Percentiles rank a stretch among this genome's conserved stretches.
phyloP scores from a whole-genome alignment of 495 filamentous ascomycete genomes.

The Hyaloscypha variabilis region DNA sequence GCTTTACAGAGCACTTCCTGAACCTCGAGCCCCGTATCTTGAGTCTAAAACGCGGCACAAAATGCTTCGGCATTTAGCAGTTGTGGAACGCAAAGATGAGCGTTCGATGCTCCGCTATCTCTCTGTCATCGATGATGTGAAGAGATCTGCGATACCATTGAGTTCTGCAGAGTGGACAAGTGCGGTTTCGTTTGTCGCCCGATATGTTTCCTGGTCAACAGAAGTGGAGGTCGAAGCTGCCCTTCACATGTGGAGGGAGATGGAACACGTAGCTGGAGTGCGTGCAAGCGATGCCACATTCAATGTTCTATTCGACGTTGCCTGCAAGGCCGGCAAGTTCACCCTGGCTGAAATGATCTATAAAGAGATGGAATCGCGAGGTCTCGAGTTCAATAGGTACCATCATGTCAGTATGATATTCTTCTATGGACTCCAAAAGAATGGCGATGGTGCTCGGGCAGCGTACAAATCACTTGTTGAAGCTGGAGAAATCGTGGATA shows the following conservation, averaged over 20 bases:
- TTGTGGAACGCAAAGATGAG: slow-evolving; percentile 56
- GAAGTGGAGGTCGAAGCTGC: slow-evolving; percentile 69
- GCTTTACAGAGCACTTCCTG: slow-evolving; percentile 62
- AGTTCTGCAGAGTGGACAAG: slow-evolving; percentile 74
- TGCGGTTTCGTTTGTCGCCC: slow-evolving; percentile 76
- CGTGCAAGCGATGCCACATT: slow-evolving; percentile 73
- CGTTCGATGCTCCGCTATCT: slow-evolving; percentile 79
- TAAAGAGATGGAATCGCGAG: slow-evolving; percentile 73
- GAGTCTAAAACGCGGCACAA: slow-evolving; percentile 56
- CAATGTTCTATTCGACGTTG: slow-evolving; percentile 88
- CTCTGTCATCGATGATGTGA: slow-evolving; percentile 80
- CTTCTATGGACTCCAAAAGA: slow-evolving; percentile 70
- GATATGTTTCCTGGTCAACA: slow-evolving; percentile 64
- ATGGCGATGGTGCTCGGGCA: slow-evolving; percentile 67
- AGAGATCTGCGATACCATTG: slow-evolving; percentile 64
- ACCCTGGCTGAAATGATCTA: slow-evolving; percentile 80
- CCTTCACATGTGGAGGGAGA: slow-evolving; percentile 83
- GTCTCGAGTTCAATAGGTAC: slow-evolving; percentile 66
- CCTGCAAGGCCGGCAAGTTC: slow-evolving; percentile 82
- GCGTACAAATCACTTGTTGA: slow-evolving; percentile 78
- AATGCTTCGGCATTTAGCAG: slow-evolving; percentile 70
- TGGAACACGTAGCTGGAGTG: slow-evolving; percentile 76
- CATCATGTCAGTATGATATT: slow-evolving; percentile 82
- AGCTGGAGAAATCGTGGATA: slow-evolving; percentile 85
- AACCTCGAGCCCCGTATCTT: slow-evolving; percentile 69